Base-by-base conservation (phyloP, 2,329 filamentous ascomycete species). In the Cercospora sp. region DNA sequence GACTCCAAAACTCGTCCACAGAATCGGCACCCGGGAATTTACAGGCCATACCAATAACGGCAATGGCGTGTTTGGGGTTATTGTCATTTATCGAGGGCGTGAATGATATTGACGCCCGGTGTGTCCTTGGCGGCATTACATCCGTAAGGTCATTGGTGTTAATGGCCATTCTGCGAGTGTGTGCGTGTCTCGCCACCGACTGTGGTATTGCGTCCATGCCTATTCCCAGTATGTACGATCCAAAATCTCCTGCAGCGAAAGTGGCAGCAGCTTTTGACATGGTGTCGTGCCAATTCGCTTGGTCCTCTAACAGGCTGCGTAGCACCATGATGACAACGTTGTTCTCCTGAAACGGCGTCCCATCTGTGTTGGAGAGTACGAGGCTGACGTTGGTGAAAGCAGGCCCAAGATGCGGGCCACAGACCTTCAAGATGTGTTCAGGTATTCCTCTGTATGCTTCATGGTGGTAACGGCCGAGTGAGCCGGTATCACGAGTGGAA, bases 11-110 rank as follows among this genome's bases (percentile, higher is more conserved):
- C n/a, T 66, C 45, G 10, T 70, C 63, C 20, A 60, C n/a, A 2
- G 57, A 42, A 23, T 69, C 33, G 18, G 66, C 69, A 10, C 66
- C 64, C 1, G 70, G 63, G 13, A 70, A 42, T 28, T 64, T 65
- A 55, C 66, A 67, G 3, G 70, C 28, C 66, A 72, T 70, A n/a
- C 66, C 70, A 51, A 69, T 65, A 13, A 70, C 58, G 12, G 70
- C 70, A 4, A 71, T 66, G 5, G 58, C 58, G 45, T 63, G 42
- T 18, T 65, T 39, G 16, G 58, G 45, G 48, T 65, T 13, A 10
- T 30, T 5, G 45, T 13, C 13, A 20, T 10, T n/a, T 1, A 5
- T n/a, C 13, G 63, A 60, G 33, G 18, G 36, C 12, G 26, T 13
- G 31, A 13, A n/a, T 16, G 55, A 30, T 30, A 63, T 42, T 20